Conservation (phyloP, 306 rosid genomes). For the Herpetospermum pedunculosum region DNA sequence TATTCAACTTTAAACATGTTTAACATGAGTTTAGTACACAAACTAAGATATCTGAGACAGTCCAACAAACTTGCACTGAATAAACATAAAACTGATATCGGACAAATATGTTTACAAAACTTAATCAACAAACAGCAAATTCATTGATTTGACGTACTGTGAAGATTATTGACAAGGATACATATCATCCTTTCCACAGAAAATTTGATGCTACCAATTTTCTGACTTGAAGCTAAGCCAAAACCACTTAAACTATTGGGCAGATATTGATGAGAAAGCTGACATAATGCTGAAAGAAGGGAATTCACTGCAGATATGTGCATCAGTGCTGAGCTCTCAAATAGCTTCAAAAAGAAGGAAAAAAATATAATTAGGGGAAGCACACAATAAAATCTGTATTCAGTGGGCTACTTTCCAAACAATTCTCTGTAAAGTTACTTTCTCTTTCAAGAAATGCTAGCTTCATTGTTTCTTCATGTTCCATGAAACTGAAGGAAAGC, state of each 20-base stretch:
- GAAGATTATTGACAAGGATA: constrained; percentile 81
- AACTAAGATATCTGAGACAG: not conserved
- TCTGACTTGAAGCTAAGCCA: constrained; percentile 66
- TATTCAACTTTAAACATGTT: not conserved
- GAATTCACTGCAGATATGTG: constrained; percentile 80
- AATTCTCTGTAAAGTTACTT: not conserved
- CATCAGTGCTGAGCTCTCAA: constrained; percentile 96
- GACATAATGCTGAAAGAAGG: constrained; percentile 84
- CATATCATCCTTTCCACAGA: constrained; percentile 96
- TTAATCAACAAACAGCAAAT: not conserved
- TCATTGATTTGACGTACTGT: constrained; percentile 44
- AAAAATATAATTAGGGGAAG: constrained; percentile 6
- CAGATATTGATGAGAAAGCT: constrained; percentile 80
- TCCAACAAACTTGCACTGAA: not conserved
- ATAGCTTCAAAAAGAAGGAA: constrained; percentile 48
- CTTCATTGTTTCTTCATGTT: not conserved
- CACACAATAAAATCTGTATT: not conserved
- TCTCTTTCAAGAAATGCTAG: not conserved
- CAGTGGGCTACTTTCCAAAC: not conserved
- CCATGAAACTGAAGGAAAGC: not conserved
- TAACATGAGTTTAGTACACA: not conserved
- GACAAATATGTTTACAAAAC: not conserved
- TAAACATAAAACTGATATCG: not conserved
- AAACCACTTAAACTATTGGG: constrained; percentile 39
- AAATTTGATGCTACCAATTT: constrained; percentile 76